Evolutionary conservation across 257 asterid species (phyloP), one percentile per base, ranked within the genome.

Genomic region (Plantago elongata): DNA sequence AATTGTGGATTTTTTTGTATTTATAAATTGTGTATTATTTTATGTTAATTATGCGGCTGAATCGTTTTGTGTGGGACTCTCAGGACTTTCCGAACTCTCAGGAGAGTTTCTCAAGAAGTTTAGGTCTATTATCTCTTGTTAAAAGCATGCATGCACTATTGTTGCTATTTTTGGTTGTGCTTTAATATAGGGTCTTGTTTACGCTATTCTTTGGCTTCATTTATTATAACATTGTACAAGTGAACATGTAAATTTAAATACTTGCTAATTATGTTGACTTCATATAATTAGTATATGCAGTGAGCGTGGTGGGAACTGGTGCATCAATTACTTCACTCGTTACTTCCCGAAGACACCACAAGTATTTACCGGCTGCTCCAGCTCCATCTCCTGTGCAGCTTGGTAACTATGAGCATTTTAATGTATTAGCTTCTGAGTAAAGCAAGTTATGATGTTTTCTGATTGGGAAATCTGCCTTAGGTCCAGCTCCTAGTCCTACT

Each of bases 341-440:
- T 52, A 61, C 75, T 48, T 70, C 72, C 43, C 64, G 65, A 47
- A 72, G 77, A 73, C 73, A 44, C 70, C 81, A 37, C 72, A 61
- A 69, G 61, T 63, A 64, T 60, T 78, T 70, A 48, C 62, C 81
- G 40, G 63, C 74, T 66, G 90, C 79, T 63, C 89, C 90, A 9
- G 83, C 87, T 69, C 83, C 82, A 55, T 63, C 93, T 60, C 81
- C 85, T 13, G 63, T 64, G 56, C 66, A 84, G 64, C 84, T 72
- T 81, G 92, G 98, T 88, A 79, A 50, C 47, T 58, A 40, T 9
- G 51, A 38, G 61, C 68, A 45, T 68, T 56, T 29, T 63, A 22
- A 54, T 22, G 8, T 34, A 4, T 34, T 46, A 45, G 63, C 49
- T 34, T 37, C 45, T 10, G 69, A 16, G 17, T 42, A 10, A 7